phyloP scores from a whole-genome alignment of 805 yeast species.

The Clavispora carvajalis region DNA sequence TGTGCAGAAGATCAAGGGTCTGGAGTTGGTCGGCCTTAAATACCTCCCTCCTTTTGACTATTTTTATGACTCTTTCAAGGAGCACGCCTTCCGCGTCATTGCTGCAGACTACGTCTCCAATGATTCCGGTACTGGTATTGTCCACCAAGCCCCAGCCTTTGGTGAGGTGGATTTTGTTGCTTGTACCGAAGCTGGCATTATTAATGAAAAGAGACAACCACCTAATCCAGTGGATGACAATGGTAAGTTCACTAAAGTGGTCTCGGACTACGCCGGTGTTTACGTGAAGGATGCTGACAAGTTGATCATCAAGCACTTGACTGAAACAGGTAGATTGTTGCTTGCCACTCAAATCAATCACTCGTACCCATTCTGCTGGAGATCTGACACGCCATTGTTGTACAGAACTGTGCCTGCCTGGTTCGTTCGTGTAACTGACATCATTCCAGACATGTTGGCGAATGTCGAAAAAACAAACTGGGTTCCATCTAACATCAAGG shows the following conservation, averaged over 20 bases:
- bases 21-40: conserved; percentile 69
- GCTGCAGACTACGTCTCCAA: conserved; percentile 79
- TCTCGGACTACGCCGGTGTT: conserved; percentile 68
- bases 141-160: conserved; percentile 96
- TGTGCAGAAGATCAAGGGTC: conserved; percentile 76
- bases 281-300: conserved; percentile 97
- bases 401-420: conserved; percentile 98
- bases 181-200: conserved; percentile 70
- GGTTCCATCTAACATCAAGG: conserved; percentile 90
- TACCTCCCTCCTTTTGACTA: conserved; percentile 82
- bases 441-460: conserved; percentile 82
- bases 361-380: conserved; percentile 99
- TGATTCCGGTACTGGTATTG: conserved; percentile 99
- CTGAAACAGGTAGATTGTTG: conserved; percentile 70
- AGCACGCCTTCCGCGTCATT: conserved; percentile 77
- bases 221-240: conserved; percentile 95
- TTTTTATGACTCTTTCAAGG: conserved; percentile 71
- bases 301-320: conserved; percentile 77
- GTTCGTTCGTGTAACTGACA: conserved; percentile 88
- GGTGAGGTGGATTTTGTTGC: conserved; percentile 98
- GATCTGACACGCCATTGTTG: conserved; percentile 96
- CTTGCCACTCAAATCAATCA: conserved; percentile 82
- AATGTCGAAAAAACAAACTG: conserved; percentile 85
- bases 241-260: conserved; percentile 77
- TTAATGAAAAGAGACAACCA: conserved; percentile 60